Evolutionary conservation across 768 basidiomycete species (phyloP).

Genomic region (Pulveroboletus sp.): DNA sequence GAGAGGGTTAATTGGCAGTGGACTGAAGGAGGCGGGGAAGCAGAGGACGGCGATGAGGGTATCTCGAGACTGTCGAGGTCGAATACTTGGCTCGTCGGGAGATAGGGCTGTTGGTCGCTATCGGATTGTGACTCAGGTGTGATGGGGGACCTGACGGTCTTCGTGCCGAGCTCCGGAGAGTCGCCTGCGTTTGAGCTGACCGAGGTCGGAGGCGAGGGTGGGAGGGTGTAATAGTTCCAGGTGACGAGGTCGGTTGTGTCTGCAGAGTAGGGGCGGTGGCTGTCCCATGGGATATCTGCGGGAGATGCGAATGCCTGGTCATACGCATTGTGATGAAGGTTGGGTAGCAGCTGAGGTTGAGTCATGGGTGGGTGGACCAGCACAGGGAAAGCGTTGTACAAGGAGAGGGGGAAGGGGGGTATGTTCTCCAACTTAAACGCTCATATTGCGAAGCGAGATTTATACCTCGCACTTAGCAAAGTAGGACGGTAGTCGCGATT

Average conservation of each 20-base stretch:
- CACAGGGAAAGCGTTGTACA: not conserved
- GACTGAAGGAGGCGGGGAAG: constrained; percentile 27
- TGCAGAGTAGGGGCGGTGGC: constrained; percentile 34
- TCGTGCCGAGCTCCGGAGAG: constrained; percentile 42
- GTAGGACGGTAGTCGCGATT: constrained; percentile 22
- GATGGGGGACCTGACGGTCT: constrained; percentile 49
- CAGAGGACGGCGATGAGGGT: constrained; percentile 32
- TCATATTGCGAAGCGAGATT: constrained; percentile 23
- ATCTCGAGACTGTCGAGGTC: constrained; percentile 39
- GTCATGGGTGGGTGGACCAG: constrained; percentile 13
- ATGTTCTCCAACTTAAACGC: constrained; percentile 17
- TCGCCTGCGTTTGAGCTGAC: constrained; percentile 39
- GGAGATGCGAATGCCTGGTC: constrained; percentile 55
- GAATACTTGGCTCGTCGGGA: constrained; percentile 72
- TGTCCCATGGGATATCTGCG: constrained; percentile 47
- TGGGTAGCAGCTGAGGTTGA: constrained; percentile 35
- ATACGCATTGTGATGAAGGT: constrained; percentile 54
- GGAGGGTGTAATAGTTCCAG: constrained; percentile 46
- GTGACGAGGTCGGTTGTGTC: constrained; percentile 36
- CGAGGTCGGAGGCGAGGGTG: constrained; percentile 47
- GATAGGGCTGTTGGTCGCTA: constrained; percentile 47
- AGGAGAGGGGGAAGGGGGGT: constrained; percentile 16
- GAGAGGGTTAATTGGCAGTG: constrained; percentile 33
- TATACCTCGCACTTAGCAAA: constrained; percentile 29
- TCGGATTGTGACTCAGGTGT: constrained; percentile 42